phyloP scores from a whole-genome alignment of 345 rosid genomes.

The Mangifera indica region DNA sequence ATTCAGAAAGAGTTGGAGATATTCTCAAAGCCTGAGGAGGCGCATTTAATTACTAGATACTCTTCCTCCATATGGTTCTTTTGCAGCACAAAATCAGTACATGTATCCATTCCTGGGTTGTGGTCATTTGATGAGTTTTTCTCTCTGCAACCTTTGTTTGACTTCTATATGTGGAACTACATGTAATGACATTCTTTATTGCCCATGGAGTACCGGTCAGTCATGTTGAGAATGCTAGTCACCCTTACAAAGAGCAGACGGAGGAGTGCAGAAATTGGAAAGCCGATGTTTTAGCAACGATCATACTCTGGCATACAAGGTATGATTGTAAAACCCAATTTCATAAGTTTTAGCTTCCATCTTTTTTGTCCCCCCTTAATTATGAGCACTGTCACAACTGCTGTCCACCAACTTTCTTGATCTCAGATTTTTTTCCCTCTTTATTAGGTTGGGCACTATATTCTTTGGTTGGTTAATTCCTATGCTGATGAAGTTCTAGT shows the following conservation, averaged over 20 bases:
- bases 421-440: not conserved
- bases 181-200: constrained; percentile 88
- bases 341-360: not conserved
- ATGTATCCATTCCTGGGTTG: no score
- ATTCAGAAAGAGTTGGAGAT: constrained; percentile 64
- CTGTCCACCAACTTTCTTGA: not conserved
- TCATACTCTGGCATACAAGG: constrained; percentile 89
- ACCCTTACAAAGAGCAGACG: no score
- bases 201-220: no score
- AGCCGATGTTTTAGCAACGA: constrained; percentile 65
- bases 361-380: not conserved
- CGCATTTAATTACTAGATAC: no score
- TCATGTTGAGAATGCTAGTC: no score
- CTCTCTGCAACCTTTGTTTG: no score
- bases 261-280: no score
- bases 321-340: constrained; percentile 27
- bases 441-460: not conserved
- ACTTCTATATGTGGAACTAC: no score
- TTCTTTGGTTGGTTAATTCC: constrained; percentile 30
- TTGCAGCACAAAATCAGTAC: no score
- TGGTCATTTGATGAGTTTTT: no score
- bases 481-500: no score
- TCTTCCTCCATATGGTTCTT: no score
- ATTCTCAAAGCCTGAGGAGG: constrained; percentile 72
- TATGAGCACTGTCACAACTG: not conserved